Conservation (phyloP, 768 basidiomycete species). For the Boletus vinaceobasis region DNA sequence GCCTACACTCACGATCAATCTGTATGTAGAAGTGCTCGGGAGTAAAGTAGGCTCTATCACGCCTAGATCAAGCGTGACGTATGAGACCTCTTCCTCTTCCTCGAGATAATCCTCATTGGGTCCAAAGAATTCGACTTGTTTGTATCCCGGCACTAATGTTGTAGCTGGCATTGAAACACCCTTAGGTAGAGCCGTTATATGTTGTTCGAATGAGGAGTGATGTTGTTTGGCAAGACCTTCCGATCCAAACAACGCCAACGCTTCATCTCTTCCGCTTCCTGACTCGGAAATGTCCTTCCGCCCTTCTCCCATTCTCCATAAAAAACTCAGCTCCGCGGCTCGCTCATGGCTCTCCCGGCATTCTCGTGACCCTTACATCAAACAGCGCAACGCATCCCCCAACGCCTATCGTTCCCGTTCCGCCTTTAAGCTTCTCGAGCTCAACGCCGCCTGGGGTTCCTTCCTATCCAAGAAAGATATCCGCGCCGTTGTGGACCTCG, state of each 20-base stretch:
- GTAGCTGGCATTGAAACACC: conserved; percentile 15
- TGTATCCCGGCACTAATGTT: conserved; percentile 55
- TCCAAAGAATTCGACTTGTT: conserved; percentile 64
- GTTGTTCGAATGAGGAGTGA: background rate
- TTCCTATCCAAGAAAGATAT: conserved; percentile 55
- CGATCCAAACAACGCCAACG: conserved; percentile 26
- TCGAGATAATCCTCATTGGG: conserved; percentile 64
- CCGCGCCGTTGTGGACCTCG: conserved; percentile 75
- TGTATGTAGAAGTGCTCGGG: conserved; percentile 65
- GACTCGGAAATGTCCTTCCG: conserved; percentile 39
- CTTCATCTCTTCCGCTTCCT: background rate
- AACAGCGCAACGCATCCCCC: conserved; percentile 44
- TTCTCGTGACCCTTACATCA: conserved; percentile 67
- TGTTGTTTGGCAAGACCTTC: conserved; percentile 22
- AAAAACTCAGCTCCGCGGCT: conserved; percentile 41
- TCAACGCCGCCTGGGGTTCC: conserved; percentile 53
- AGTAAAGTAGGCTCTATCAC: conserved; percentile 69
- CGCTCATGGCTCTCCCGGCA: conserved; percentile 69
- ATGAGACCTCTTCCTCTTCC: conserved; percentile 51
- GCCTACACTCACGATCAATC: conserved; percentile 59
- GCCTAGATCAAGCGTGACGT: conserved; percentile 75
- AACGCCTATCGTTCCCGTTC: conserved; percentile 74
- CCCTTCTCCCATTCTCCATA: conserved; percentile 26
- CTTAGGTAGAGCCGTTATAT: background rate
- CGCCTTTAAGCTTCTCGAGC: conserved; percentile 87